Conservation (phyloP, 2,329 filamentous ascomycete genomes). For the Apiospora hydei region DNA sequence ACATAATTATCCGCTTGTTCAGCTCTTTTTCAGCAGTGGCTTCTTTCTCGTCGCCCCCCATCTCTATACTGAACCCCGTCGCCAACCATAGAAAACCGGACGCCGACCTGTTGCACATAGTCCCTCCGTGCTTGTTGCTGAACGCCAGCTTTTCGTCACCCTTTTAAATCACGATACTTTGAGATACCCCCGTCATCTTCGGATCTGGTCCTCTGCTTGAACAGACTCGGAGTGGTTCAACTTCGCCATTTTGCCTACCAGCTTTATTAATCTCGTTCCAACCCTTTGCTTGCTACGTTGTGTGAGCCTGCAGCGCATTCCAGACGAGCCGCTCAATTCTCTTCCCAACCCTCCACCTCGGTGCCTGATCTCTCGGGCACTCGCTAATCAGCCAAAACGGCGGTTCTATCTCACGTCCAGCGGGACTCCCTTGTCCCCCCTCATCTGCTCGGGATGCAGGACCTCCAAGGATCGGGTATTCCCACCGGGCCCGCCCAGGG, state of each 20-base stretch:
- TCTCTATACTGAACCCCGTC: conserved; percentile 7
- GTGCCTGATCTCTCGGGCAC: conserved; percentile 57
- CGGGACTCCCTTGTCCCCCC: conserved; percentile 88
- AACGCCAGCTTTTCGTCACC: conserved; percentile 16
- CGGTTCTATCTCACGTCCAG: conserved; percentile 77
- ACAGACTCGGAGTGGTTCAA: conserved; percentile 24
- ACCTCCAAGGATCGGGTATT: conserved; percentile 67
- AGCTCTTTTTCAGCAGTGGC: conserved; percentile 16
- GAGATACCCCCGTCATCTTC: conserved; percentile 22
- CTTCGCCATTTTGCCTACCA: conserved; percentile 22
- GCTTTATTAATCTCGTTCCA: conserved; percentile 23
- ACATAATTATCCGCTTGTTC: conserved; percentile 1
- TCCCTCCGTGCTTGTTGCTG: conserved; percentile 18
- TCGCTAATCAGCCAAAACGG: conserved; percentile 76
- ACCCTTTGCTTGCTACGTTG: conserved; percentile 22
- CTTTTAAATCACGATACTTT: conserved; percentile 21
- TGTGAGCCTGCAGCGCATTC: conserved; percentile 20
- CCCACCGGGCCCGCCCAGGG: conserved; percentile 63
- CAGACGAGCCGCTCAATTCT: conserved; percentile 22
- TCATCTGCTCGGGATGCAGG: conserved; percentile 92
- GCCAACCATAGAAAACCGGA: conserved; percentile 15
- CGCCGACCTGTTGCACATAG: conserved; percentile 23
- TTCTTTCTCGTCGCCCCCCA: background rate
- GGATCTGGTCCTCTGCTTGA: conserved; percentile 23
- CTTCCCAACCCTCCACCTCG: conserved; percentile 35